A percentile compares a stretch with the other conserved stretches of the same genome.
Evolutionary conservation across 441 rosid genomes (phyloP).

Genomic region (Iberis amara): DNA sequence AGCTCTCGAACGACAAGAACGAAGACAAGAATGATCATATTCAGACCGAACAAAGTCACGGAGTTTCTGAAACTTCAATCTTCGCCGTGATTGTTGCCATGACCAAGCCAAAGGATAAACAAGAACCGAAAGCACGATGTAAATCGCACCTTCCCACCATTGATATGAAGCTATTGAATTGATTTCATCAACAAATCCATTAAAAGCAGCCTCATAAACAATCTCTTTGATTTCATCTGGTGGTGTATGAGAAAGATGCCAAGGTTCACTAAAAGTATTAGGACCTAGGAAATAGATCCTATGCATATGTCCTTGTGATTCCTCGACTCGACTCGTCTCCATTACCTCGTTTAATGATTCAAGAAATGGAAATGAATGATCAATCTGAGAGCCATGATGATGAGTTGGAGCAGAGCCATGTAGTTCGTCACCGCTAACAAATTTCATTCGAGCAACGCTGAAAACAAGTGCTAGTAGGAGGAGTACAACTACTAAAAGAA

Average conservation of each 20-base stretch:
- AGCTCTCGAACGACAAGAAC: conserved; percentile 93
- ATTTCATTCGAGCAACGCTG: conserved; percentile 89
- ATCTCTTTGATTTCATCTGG: conserved; percentile 36
- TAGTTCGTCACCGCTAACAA: conserved; percentile 70
- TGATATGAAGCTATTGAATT: conserved; percentile 78
- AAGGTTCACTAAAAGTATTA: conserved; percentile 79
- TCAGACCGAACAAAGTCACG: conserved; percentile 92
- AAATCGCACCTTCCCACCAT: conserved; percentile 93
- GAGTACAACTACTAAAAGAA: conserved; percentile 67
- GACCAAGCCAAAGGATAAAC: conserved; percentile 88
- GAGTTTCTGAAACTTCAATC: conserved; percentile 69
- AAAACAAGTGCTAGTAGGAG: conserved; percentile 76
- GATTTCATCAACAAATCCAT: conserved; percentile 77
- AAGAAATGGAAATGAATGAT: conserved; percentile 81
- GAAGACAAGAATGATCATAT: conserved; percentile 88
- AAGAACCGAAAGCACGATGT: conserved; percentile 63
- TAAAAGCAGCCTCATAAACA: conserved; percentile 60
- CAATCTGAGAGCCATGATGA: conserved; percentile 53
- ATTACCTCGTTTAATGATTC: conserved; percentile 92
- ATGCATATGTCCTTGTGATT: conserved; percentile 80
- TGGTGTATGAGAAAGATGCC: conserved; percentile 76
- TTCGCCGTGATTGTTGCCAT: conserved; percentile 75
- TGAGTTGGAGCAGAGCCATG: conserved; percentile 55
- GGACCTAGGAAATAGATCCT: conserved; percentile 88
- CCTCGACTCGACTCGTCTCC: conserved; percentile 80